A percentile compares a stretch with the other conserved stretches of the same genome.
Evolutionary conservation across 495 filamentous ascomycete species (phyloP).

Genomic region (Mytilinidion resinicola): DNA sequence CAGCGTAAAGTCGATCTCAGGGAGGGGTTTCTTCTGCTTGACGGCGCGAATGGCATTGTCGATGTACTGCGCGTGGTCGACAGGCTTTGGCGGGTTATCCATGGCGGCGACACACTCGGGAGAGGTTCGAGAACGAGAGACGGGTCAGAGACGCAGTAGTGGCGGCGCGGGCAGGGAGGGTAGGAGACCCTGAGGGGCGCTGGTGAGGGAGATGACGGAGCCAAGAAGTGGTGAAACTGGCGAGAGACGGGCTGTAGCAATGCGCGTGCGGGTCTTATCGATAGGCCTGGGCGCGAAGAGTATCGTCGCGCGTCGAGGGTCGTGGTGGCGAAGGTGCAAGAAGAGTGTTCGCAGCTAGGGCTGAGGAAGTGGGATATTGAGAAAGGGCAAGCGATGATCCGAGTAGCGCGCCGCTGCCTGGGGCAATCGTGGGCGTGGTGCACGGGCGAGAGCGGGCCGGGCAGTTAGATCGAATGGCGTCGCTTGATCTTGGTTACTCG

Average conservation of each 20-base stretch:
- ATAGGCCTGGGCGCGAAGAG: not conserved
- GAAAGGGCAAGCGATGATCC: constrained; percentile 3
- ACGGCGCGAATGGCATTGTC: constrained; percentile 61
- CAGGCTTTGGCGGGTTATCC: constrained; percentile 11
- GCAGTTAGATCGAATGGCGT: not conserved
- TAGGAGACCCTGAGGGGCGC: constrained; percentile 3
- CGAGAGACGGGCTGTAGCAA: not conserved
- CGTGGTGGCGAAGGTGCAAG: not conserved
- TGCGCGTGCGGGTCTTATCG: not conserved
- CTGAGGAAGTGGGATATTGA: constrained; percentile 3
- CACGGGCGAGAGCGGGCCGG: not conserved
- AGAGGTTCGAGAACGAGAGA: not conserved
- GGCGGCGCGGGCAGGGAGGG: not conserved
- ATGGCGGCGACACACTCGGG: constrained; percentile 9
- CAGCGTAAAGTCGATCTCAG: constrained; percentile 96
- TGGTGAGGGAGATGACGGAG: not conserved
- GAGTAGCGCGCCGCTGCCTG: constrained; percentile 1
- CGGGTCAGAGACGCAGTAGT: not conserved
- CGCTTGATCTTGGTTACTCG: not conserved
- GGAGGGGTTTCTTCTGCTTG: constrained; percentile 83
- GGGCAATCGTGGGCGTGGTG: not conserved
- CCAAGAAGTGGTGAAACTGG: not conserved
- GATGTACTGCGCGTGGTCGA: constrained; percentile 32
- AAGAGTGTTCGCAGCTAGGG: not conserved
- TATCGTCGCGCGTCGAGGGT: not conserved